Conservation (phyloP, 345 rosid genomes). For the Melaleuca alternifolia region DNA sequence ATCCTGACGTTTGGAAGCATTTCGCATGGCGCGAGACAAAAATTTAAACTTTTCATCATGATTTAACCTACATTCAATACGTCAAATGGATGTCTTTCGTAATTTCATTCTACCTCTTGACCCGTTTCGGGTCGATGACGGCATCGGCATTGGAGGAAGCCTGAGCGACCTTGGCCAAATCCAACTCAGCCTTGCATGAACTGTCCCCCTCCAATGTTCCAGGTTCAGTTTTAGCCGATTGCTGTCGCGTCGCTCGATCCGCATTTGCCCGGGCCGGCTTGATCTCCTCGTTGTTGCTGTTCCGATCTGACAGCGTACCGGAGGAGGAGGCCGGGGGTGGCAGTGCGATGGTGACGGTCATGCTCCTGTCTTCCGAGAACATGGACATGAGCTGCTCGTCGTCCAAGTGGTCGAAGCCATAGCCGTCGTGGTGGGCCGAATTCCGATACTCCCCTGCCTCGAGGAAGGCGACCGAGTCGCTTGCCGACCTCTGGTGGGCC, state of each 20-base stretch:
- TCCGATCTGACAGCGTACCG: conserved; percentile 55
- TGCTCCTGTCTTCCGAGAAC: conserved; percentile 46
- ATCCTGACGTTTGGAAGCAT: conserved; percentile 25
- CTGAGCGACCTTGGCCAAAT: background rate
- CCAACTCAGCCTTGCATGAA: conserved; percentile 19
- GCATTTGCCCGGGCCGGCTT: conserved; percentile 5
- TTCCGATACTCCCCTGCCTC: conserved; percentile 20
- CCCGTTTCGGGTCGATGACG: conserved; percentile 44
- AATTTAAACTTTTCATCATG: background rate
- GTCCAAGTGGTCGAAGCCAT: conserved; percentile 38
- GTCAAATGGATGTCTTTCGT: background rate
- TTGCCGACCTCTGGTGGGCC: conserved; percentile 70
- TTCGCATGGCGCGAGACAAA: background rate
- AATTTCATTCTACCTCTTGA: conserved; percentile 34
- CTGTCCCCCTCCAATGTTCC: conserved; percentile 26
- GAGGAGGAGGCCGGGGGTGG: conserved; percentile 17
- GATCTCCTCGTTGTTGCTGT: conserved; percentile 43
- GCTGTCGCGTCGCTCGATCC: conserved; percentile 1
- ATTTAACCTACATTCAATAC: background rate
- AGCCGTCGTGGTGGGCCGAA: background rate
- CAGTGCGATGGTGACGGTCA: conserved; percentile 4
- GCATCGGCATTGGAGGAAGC: conserved; percentile 13
- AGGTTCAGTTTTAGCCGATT: conserved; percentile 24
- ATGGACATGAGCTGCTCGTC: conserved; percentile 63
- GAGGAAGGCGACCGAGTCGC: conserved; percentile 74